Percentiles rank a stretch among this genome's conserved stretches.
phyloP scores from a whole-genome alignment of 192 early-diverging fungal species.

The Powellomyces hirtus region DNA sequence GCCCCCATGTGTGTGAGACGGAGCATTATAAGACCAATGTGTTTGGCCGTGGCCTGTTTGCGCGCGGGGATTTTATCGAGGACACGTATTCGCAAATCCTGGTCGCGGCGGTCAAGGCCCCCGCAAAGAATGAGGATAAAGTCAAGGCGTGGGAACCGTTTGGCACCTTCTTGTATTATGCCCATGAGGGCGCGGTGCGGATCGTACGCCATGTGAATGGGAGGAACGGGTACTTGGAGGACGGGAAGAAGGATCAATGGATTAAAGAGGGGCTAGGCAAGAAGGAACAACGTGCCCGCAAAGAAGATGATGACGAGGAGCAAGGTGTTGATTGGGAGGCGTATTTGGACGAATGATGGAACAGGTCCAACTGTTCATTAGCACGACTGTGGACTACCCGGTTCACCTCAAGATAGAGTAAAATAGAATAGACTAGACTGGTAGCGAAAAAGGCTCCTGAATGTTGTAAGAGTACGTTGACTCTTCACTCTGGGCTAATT shows the following conservation, averaged over 20 bases:
- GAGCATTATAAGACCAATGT: conserved; percentile 25
- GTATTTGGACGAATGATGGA: no score
- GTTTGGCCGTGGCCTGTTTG: conserved; percentile 23
- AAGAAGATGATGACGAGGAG: no score
- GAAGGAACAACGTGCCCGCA: not conserved
- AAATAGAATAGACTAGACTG: no score
- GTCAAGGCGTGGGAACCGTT: conserved; percentile 20
- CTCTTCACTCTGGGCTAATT: no score
- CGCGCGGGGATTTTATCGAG: conserved; percentile 45
- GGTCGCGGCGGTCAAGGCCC: conserved; percentile 28
- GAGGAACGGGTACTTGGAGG: not conserved
- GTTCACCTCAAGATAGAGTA: no score
- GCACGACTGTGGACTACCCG: no score
- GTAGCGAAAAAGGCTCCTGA: no score
- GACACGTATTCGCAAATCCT: conserved; percentile 36
- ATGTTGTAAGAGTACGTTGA: no score
- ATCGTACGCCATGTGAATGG: conserved; percentile 26
- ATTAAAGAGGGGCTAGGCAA: not conserved
- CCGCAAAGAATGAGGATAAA: not conserved
- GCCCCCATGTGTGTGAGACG: conserved; percentile 27
- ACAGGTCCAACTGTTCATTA: no score
- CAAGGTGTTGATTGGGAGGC: no score
- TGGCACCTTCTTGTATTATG: conserved; percentile 32
- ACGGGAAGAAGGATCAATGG: not conserved
- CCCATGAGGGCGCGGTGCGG: conserved; percentile 4